Evolutionary conservation across 257 asterid species (phyloP).

Genomic region (Solanum sejunctum): DNA sequence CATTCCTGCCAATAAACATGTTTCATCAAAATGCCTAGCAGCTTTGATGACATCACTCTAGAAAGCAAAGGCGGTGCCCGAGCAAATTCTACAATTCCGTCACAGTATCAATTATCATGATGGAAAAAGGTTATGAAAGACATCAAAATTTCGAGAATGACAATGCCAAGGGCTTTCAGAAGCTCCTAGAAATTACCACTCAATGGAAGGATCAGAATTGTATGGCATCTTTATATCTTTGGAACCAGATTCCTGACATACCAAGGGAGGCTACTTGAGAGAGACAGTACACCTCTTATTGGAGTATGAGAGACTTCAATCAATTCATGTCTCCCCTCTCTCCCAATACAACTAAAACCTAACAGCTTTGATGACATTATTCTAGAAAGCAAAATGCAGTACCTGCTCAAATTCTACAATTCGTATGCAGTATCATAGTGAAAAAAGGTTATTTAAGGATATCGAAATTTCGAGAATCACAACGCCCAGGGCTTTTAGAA

Average conservation of each 20-base stretch:
- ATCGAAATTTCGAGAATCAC: not conserved
- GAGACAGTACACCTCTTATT: not conserved
- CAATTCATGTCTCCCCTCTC: not conserved
- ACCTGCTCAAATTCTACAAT: not conserved
- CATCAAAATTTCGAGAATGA: not conserved
- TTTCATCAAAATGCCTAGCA: not conserved
- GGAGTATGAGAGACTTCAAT: not conserved
- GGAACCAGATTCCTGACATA: not conserved
- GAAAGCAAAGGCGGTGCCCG: not conserved
- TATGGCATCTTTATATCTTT: not conserved
- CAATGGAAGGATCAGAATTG: not conserved
- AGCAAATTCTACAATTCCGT: not conserved
- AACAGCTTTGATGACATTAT: not conserved
- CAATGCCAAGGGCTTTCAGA: not conserved
- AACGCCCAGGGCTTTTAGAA: not conserved
- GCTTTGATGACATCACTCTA: not conserved
- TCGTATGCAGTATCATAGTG: not conserved
- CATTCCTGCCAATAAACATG: constrained; percentile 4
- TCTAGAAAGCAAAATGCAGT: not conserved
- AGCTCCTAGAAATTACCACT: not conserved
- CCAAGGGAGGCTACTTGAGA: not conserved
- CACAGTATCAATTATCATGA: not conserved
- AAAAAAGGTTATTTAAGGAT: not conserved
- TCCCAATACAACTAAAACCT: not conserved
- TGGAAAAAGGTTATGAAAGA: not conserved